Evolutionary conservation across 2,329 filamentous ascomycete species (phyloP), one percentile per base, ranked within the genome.

Genomic region (Aureobasidium vineae): DNA sequence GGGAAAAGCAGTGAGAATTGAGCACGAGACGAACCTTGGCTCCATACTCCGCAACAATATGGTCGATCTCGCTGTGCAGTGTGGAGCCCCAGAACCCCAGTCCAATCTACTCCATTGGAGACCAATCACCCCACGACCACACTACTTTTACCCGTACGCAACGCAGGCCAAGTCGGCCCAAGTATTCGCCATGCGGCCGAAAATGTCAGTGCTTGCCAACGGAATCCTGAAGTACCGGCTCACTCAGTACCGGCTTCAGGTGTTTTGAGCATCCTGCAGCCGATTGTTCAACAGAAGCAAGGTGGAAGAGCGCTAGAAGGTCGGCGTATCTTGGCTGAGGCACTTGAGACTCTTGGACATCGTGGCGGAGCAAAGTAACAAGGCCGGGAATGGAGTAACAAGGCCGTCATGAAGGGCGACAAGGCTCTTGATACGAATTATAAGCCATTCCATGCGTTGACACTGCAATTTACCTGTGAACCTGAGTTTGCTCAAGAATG

Each of bases 101-200:
- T n/a, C 40, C 13, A 38, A 28, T 36, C 41, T 61, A 23, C 59
- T 63, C 59, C 45, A 63, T 11, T 16, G 19, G 36, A 45, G 21
- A 3, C 45, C 59, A 63, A 49, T 63, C 59, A 52, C 59, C 45
- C 59, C 45, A 63, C 57, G 57, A 38, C n/a, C 28, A 38, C 23
- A 52, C 50, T 26, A 8, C n/a, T 49, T 31, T 60, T 38, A 61
- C 31, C 57, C 57, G 28, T 21, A 28, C 21, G n/a, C 23, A 40
- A 40, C 45, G 59, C 59, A 52, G 59, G 59, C 59, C 45, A 63
- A 63, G 59, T 63, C 59, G 59, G 59, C 59, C 59, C 59, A 63
- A 63, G 59, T 40, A 33, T 40, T 63, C 28, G 59, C 59, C 59
- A 63, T 63, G 59, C 59, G 45, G 59, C 59, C 59, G 59, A 63